Percentiles rank a stretch among this genome's conserved stretches.
These are phyloP conservation scores for Lactuca sativa DNA, from an alignment of 129 eudicot genomes.

Conservation along the genomic window DNA sequence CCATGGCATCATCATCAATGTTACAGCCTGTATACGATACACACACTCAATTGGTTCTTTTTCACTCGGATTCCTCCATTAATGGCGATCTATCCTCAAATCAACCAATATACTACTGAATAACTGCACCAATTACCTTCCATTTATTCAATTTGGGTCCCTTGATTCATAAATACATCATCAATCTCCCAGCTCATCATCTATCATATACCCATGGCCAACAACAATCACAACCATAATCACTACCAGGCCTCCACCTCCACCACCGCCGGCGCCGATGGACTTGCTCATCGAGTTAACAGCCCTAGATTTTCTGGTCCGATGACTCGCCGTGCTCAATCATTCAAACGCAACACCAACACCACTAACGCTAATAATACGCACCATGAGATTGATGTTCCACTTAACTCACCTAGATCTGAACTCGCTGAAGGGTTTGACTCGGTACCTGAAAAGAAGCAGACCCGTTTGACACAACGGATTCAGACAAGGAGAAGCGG, in stretches of 20 bases:
- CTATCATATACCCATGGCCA: constrained; percentile 15
- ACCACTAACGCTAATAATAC: constrained; percentile 10
- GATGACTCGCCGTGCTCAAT: constrained; percentile 92
- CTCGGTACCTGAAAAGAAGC: constrained; percentile 56
- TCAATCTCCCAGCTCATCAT: constrained; percentile 4
- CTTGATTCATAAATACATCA: constrained; percentile 23
- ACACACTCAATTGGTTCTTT: not conserved
- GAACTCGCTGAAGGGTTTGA: constrained; percentile 63
- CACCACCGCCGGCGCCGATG: constrained; percentile 49
- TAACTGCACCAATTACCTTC: constrained; percentile 6
- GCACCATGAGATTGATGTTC: constrained; percentile 77
- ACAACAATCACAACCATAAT: constrained; percentile 12
- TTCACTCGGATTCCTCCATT: constrained; percentile 26
- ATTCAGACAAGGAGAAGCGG: constrained; percentile 38
- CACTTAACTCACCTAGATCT: constrained; percentile 84
- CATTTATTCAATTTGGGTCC: constrained; percentile 21
- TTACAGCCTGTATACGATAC: constrained; percentile 18
- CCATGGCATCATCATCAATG: constrained; percentile 13
- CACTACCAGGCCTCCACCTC: constrained; percentile 26
- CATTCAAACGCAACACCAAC: constrained; percentile 62
- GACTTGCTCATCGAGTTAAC: constrained; percentile 59
- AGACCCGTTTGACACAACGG: constrained; percentile 60
- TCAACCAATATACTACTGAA: constrained; percentile 13
- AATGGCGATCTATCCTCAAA: constrained; percentile 29
- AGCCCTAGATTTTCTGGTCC: constrained; percentile 90